Evolutionary conservation across 2,329 filamentous ascomycete genomes (phyloP), one percentile per base, ranked within the genome.

Genomic region (Pyrenochaeta sp.): DNA sequence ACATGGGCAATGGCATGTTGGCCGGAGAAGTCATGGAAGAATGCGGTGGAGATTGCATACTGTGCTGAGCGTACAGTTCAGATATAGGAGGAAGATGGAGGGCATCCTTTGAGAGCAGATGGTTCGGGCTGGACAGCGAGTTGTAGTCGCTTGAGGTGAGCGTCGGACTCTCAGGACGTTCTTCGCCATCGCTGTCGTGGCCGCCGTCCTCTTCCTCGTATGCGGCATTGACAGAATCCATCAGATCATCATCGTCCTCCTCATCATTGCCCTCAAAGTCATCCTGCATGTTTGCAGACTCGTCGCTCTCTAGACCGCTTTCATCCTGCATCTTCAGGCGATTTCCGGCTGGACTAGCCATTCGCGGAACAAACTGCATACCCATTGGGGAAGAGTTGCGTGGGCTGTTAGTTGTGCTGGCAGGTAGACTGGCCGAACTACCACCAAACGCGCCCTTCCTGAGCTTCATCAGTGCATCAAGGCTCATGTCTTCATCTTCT

Each of bases 391-490:
- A 70, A 6, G 67, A 69, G 35, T 67, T 72, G 19, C 69, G 58
- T 6, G 69, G 68, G 29, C 67, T 72, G 27, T 62, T 65, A 4
- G 58, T 53, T 13, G 58, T 59, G 52, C 82, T 88, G 37, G 78
- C 77, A 5, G 91, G 62, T 7, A 67, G 72, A 58, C 89, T 93
- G 1, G 81, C 84, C 60, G 90, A 88, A 44, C 89, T 94, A 4
- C 88, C 88, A 17, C 90, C 90, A 82, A 89, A 96, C 0, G 90
- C 87, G 35, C 82, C 85, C 8, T 83, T 86, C 3, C 91, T 83
- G 28, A 95, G 71, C 49, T 85, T 87, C 71, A 90, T 77, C 11
- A 96, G 76, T 1, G 87, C 81, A 34, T 85, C 85, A 6, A 95
- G 73, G 17, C 81, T 87, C 81, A 94, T 88, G 46, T 90, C 86